Evolutionary conservation across 352 stramenopile genomes (phyloP).

Genomic region (Phytophthora hybrid): DNA sequence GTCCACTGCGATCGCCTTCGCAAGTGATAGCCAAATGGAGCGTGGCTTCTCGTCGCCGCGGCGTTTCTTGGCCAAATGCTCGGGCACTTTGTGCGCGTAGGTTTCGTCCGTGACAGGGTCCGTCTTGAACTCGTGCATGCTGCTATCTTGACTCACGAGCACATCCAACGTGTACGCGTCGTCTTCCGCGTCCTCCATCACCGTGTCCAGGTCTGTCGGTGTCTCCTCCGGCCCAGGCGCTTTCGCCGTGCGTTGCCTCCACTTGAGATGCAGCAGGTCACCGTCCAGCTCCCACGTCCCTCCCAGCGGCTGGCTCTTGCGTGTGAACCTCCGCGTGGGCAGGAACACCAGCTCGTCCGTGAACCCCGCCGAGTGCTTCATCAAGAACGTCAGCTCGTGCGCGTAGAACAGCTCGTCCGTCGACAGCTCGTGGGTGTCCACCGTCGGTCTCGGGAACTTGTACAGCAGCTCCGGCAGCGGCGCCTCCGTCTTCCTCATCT

Average conservation of each 20-base stretch:
- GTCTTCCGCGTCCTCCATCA: slow-evolving; percentile 48
- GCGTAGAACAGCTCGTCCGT: slow-evolving; percentile 77
- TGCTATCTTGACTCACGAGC: slow-evolving; percentile 72
- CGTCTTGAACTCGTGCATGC: slow-evolving; percentile 83
- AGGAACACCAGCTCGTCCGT: slow-evolving; percentile 80
- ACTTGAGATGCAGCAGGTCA: slow-evolving; percentile 86
- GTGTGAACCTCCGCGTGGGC: slow-evolving; percentile 65
- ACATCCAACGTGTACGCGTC: slow-evolving; percentile 80
- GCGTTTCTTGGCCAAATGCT: slow-evolving; percentile 67
- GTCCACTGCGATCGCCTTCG: slow-evolving; percentile 66
- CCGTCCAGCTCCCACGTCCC: slow-evolving; percentile 84
- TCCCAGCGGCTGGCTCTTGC: slow-evolving; percentile 71
- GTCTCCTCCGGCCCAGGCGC: slow-evolving; percentile 19
- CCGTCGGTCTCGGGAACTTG: slow-evolving; percentile 68
- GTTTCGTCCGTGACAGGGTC: slow-evolving; percentile 68
- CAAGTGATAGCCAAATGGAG: slow-evolving; percentile 68
- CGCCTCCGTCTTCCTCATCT: slow-evolving; percentile 61
- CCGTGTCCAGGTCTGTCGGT: slow-evolving; percentile 21
- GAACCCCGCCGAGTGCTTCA: slow-evolving; percentile 77
- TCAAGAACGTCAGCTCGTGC: slow-evolving; percentile 85
- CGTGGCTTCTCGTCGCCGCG: slow-evolving; percentile 50
- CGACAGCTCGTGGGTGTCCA: slow-evolving; percentile 65
- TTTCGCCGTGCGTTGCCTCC: slow-evolving; percentile 49
- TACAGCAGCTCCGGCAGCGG: slow-evolving; percentile 76
- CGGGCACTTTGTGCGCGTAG: slow-evolving; percentile 68